A percentile compares a stretch with the other conserved stretches of the same genome.
Evolutionary conservation across 75 land plant species (phyloP).

Genomic region (Adiantum capillusveneris): DNA sequence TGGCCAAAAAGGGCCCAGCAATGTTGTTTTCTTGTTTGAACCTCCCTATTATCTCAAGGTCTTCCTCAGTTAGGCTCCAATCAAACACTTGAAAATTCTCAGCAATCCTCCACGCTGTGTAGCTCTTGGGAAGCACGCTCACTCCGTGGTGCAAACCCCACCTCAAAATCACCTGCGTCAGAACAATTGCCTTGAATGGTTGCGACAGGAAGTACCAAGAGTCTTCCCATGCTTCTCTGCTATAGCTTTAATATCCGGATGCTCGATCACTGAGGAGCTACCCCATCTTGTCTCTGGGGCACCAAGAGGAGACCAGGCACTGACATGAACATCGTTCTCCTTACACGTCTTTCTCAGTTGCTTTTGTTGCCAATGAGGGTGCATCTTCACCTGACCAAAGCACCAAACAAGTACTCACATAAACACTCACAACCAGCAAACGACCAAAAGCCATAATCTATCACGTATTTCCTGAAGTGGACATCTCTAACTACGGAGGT

Average conservation of each 20-base stretch:
- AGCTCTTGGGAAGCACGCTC: conserved; percentile 29
- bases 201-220: conserved; percentile 37
- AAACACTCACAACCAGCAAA: not conserved
- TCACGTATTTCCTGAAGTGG: not conserved
- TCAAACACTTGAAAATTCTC: conserved; percentile 34
- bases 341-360: conserved; percentile 44
- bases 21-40: conserved; percentile 7
- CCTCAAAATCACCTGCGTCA: conserved; percentile 20
- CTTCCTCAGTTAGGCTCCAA: conserved; percentile 27
- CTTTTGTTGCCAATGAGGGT: conserved; percentile 36
- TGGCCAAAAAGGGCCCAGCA: not conserved
- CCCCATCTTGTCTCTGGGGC: conserved; percentile 25
- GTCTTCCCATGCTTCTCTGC: conserved; percentile 34
- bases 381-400: conserved; percentile 56
- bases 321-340: conserved; percentile 31
- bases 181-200: not conserved
- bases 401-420: not conserved
- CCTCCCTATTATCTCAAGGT: conserved; percentile 15
- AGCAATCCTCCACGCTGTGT: conserved; percentile 21
- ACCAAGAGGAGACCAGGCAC: conserved; percentile 51
- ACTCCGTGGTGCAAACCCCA: conserved; percentile 27
- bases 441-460: not conserved
- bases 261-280: conserved; percentile 25
- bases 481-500: too few relatives aligned
- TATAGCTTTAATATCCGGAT: conserved; percentile 24